These are phyloP conservation scores for Arabidopsis suecica DNA, from an alignment of 345 rosid species.

Conservation along the genomic window DNA sequence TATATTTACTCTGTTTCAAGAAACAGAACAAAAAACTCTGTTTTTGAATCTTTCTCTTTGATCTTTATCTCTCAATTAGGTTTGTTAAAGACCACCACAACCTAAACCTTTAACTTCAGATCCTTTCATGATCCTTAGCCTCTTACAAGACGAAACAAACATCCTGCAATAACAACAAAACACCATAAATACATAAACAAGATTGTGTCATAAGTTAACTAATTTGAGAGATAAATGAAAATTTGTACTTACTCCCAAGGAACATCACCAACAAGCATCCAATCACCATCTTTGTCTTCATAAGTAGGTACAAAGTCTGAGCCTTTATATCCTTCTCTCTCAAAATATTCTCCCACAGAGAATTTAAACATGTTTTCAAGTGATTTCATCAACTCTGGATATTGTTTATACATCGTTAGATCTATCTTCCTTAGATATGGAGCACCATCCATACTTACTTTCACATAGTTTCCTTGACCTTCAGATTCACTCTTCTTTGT, in stretches of 20 bases:
- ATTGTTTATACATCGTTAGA: constrained; percentile 62
- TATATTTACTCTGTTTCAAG: constrained; percentile 23
- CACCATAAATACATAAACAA: constrained; percentile 25
- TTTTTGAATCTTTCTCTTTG: constrained; percentile 38
- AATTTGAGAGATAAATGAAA: neutral
- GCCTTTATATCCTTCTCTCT: constrained; percentile 83
- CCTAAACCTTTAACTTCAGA: constrained; percentile 85
- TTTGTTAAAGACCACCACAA: constrained; percentile 54
- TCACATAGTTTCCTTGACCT: constrained; percentile 59
- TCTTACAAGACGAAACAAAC: constrained; percentile 91
- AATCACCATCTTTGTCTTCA: constrained; percentile 90
- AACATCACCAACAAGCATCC: constrained; percentile 93
- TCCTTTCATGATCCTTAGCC: constrained; percentile 89
- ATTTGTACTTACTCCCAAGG: constrained; percentile 64
- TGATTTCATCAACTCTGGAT: constrained; percentile 65
- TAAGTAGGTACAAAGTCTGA: constrained; percentile 82
- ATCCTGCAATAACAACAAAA: constrained; percentile 56
- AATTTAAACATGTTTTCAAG: constrained; percentile 79
- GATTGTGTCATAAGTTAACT: neutral
- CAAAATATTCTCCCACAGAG: constrained; percentile 66
- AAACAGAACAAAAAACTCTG: constrained; percentile 20
- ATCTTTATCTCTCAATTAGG: constrained; percentile 1
- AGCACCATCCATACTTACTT: constrained; percentile 95
- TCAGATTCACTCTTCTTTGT: constrained; percentile 62
- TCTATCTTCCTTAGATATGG: constrained; percentile 87